Evolutionary conservation across 495 filamentous ascomycete species (phyloP), one percentile per base, ranked within the genome.

Genomic region (Pyrenopolyporus hunteri): DNA sequence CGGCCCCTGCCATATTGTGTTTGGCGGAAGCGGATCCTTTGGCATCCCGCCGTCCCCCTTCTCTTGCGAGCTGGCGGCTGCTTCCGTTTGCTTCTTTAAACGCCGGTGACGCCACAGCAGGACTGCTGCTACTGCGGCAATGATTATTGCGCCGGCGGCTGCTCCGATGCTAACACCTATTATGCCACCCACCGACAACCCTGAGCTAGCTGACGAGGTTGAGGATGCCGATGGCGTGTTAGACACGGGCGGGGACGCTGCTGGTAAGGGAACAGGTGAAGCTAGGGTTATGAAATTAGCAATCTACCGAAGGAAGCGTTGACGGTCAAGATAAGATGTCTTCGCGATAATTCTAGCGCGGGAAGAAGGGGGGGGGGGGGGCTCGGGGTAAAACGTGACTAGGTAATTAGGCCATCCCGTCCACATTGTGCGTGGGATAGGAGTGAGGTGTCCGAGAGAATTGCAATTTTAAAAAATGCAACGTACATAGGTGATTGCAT

Each of bases 401-500:
- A n/a, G n/a, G n/a, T n/a, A n/a, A n/a, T n/a, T n/a, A n/a, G n/a
- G n/a, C n/a, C n/a, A n/a, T n/a, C n/a, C n/a, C n/a, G n/a, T n/a
- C n/a, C 26, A 9, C 9, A 9, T 23, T 13, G n/a, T 9, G 32
- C 19, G 9, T 16, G n/a, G 11, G 6, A 50, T 3, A 43, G 20
- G 14, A 19, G 2, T 17, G 32, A 39, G 22, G 20, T 9, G 2
- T 14, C 2, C 13, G 26, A 16, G 14, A 13, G 19, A 9, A 9
- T 31, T 50, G 13, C 6, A 26, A 33, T 9, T 17, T 5, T 25
- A 14, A 20, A 39, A 35, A 8, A 29, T 13, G 4, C 25, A 31
- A 53, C 61, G 20, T 55, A 60, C 62, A 10, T 8, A 58, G 35
- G 16, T 77, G 74, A 33, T 74, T 70, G 45, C 76, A 78, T n/a